Base-by-base conservation (phyloP, 768 basidiomycete species). In the Hortiboletus campestris region DNA sequence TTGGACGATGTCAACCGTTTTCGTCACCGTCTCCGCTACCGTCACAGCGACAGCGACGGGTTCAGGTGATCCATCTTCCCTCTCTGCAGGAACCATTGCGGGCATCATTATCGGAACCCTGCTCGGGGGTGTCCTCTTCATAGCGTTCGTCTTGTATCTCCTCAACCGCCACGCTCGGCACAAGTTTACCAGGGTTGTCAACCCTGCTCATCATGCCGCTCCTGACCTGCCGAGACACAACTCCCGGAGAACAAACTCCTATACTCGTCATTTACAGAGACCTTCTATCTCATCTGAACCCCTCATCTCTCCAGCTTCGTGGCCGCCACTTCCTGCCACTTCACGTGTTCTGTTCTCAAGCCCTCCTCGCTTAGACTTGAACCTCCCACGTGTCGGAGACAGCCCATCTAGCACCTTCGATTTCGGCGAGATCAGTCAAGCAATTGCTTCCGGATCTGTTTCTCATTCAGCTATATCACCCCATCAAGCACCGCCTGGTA, bases 221-320 rank as follows among this genome's bases (percentile, higher is more conserved):
- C 14, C 49, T 25, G 20, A 49, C 28, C 20, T 40, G 31, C 53
- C 56, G 11, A 55, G 44, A 12, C 17, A 16, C 20, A 35, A 40
- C n/a, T 43, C 46, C 2, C 20, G 20, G 11, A 36, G 17, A 29
- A 13, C 48, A 16, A 49, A 17, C 2, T 14, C 16, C 17, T 40
- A 53, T 36, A 4, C 35, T 19, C 45, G 19, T 45, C 68, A 58
- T 34, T 46, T 53, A 0, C 54, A 59, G 34, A 59, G 44, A 7
- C 55, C 46, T 32, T 70, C 68, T 11, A 25, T 59, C 14, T 68
- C 64, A 0, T 47, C 49, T 9, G 64, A 72, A 16, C 64, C 70
- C 13, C 61, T 71, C 36, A 59, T 67, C 4, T 35, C 56, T n/a
- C 49, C 53, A 5, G 14, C 45, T 25, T 51, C 61, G 6, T 60